Evolutionary conservation across 768 basidiomycete genomes (phyloP), one percentile per base, ranked within the genome.

Genomic region (Pluteus cervinus): DNA sequence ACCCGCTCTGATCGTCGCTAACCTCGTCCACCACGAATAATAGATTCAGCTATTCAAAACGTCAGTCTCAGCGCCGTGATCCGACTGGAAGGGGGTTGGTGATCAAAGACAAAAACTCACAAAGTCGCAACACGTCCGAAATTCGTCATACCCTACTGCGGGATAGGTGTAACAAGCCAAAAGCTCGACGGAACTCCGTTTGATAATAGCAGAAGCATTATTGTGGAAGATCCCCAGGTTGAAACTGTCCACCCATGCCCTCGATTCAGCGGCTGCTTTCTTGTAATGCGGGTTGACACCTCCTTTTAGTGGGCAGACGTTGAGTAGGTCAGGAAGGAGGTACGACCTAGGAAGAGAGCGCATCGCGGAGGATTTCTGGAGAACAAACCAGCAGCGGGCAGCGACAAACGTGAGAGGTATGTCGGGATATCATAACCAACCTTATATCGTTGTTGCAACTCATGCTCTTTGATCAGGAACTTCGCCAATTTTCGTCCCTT

Each of bases 101-200:
- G 16, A 32, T 2, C 8, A 24, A 40, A 44, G 33, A 36, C 32
- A 30, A 15, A 21, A 35, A 53, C 65, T 57, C 46, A 77, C 69
- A 43, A 78, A 76, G 56, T 82, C 79, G 50, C 78, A 80, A 26
- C 65, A 69, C 1, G 71, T 79, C 37, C 79, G 66, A 42, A 80
- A 71, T 49, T 71, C 62, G 39, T 78, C 76, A 39, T 66, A 66
- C 24, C 66, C 71, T 29, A 74, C 71, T 51, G 75, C 79, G 12
- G 71, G 67, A 52, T 76, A 82, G 14, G 64, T 71, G 51, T 71
- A 74, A 8, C 79, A 75, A 47, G 72, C 75, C 32, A 82, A 63
- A 4, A 81, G 66, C 49, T 81, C 79, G n/a, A n/a, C n/a, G n/a
- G n/a, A n/a, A n/a, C n/a, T n/a, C n/a, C n/a, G n/a, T n/a, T n/a